Conservation (phyloP, 148 eudicot species). For the Tetragonia tetragonoides region DNA sequence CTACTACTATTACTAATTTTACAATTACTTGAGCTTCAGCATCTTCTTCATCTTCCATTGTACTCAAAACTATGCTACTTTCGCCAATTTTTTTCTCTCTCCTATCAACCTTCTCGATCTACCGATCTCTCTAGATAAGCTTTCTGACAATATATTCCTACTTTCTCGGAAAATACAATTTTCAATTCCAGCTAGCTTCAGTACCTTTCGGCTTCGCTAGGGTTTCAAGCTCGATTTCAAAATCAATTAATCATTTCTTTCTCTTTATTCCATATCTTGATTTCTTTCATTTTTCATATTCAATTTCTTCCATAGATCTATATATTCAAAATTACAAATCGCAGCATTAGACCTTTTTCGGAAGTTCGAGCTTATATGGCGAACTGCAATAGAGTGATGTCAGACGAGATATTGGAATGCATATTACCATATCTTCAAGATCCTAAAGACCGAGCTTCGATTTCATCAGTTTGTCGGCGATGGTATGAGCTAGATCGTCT, state of each 20-base stretch:
- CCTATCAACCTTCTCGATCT: not conserved
- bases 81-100: not conserved
- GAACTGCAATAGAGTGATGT: conserved; percentile 27
- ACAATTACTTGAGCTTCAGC: no score
- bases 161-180: no score
- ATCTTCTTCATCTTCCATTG: no score
- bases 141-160: no score
- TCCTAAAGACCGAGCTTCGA: conserved; percentile 58
- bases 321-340: no score
- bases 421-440: conserved; percentile 58
- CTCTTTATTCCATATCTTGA: no score
- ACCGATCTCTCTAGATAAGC: no score
- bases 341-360: not conserved
- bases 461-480: conserved; percentile 56
- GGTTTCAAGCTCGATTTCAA: no score
- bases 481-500: conserved; percentile 68
- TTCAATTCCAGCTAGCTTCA: no score
- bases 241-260: no score
- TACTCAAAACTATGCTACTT: not conserved
- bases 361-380: conserved; percentile 4
- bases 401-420: conserved; percentile 60
- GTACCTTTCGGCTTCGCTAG: no score
- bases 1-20: no score
- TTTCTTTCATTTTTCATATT: not conserved
- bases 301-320: not conserved